These are phyloP conservation scores for Samsoniella hepiali DNA, from an alignment of 2,329 filamentous ascomycete species.

Conservation along the genomic window DNA sequence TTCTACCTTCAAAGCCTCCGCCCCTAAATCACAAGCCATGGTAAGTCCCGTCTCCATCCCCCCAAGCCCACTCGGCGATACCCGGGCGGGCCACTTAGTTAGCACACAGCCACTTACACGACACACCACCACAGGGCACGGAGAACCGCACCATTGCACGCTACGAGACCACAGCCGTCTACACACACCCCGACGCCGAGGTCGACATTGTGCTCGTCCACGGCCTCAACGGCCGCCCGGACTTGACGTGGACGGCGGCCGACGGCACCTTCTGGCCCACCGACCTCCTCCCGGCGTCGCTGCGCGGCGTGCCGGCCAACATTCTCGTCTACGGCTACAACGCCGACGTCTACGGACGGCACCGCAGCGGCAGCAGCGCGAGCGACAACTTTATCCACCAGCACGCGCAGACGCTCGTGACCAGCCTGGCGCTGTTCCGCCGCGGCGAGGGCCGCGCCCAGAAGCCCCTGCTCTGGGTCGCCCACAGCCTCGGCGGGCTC, in stretches of 20 bases:
- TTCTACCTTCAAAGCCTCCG: not conserved
- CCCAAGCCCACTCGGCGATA: not conserved
- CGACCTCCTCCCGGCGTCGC: conserved; percentile 60
- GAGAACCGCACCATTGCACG: conserved; percentile 35
- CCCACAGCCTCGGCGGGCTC: conserved; percentile 70
- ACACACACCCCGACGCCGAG: conserved; percentile 55
- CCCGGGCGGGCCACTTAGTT: not conserved
- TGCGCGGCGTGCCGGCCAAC: conserved; percentile 57
- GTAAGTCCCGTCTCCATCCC: conserved; percentile 3
- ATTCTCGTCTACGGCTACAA: conserved; percentile 74
- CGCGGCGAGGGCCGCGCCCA: conserved; percentile 53
- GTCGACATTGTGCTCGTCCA: conserved; percentile 69
- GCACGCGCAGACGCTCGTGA: conserved; percentile 67
- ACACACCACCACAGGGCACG: conserved; percentile 35
- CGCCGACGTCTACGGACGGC: conserved; percentile 56
- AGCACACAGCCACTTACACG: conserved; percentile 9
- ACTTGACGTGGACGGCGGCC: conserved; percentile 58
- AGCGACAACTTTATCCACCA: conserved; percentile 67
- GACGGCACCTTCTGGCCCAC: conserved; percentile 66
- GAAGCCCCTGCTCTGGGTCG: conserved; percentile 73
- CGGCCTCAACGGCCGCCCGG: conserved; percentile 64
- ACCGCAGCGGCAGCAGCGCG: conserved; percentile 49
- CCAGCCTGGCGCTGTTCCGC: conserved; percentile 60
- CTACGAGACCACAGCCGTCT: conserved; percentile 58
- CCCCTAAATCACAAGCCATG: not conserved